Percentiles rank a stretch among this genome's conserved stretches.
phyloP scores from a whole-genome alignment of 164 flowering plant genomes.

The Litsea cubeba region DNA sequence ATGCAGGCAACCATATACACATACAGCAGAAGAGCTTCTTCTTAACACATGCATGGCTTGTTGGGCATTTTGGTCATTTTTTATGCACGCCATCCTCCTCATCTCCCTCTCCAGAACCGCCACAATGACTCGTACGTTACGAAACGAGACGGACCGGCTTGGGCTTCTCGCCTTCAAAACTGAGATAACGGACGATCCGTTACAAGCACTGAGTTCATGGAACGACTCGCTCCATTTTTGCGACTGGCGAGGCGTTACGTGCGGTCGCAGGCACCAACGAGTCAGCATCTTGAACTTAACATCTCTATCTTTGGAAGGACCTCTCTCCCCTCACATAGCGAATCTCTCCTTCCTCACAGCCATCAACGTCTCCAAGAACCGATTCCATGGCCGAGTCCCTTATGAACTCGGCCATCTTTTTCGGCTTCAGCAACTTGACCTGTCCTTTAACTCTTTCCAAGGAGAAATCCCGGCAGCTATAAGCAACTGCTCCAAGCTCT shows the following conservation, averaged over 20 bases:
- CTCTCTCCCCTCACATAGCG: constrained; percentile 31
- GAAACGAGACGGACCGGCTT: constrained; percentile 9
- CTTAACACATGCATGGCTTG: too few relatives aligned
- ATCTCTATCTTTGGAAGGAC: constrained; percentile 13
- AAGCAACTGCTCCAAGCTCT: constrained; percentile 16
- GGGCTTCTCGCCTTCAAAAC: constrained; percentile 11
- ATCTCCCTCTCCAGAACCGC: background rate
- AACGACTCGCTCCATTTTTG: constrained; percentile 14
- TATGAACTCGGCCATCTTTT: constrained; percentile 22
- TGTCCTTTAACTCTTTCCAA: constrained; percentile 27
- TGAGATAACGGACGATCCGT: constrained; percentile 4
- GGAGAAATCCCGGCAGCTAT: constrained; percentile 32
- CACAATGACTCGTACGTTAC: background rate
- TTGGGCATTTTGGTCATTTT: background rate
- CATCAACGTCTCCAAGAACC: constrained; percentile 31
- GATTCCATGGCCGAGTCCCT: constrained; percentile 29
- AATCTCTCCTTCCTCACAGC: constrained; percentile 38
- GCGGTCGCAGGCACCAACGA: constrained; percentile 18
- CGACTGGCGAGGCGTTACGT: constrained; percentile 9
- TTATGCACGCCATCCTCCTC: background rate
- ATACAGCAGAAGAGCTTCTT: too few relatives aligned
- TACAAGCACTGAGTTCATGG: constrained; percentile 13
- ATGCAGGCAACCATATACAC: too few relatives aligned
- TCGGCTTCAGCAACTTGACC: constrained; percentile 22
- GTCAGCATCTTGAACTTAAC: constrained; percentile 20